Evolutionary conservation across 805 yeast species (phyloP).

Genomic region (Yamadazyma sp.): DNA sequence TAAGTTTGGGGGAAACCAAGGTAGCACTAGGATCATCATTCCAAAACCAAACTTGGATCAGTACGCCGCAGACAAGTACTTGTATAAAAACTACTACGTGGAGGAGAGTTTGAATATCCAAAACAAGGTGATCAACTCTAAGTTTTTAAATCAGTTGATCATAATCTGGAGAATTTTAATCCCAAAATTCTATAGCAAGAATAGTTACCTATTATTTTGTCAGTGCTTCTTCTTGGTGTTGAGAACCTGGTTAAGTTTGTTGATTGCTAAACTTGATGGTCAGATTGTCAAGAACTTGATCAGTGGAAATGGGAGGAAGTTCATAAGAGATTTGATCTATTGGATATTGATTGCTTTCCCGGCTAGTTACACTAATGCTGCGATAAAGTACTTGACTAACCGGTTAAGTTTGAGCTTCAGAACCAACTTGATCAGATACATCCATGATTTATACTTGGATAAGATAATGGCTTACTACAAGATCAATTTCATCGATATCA

Average conservation of each 20-base stretch:
- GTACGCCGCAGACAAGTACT: constrained; percentile 56
- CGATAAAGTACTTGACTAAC: constrained; percentile 77
- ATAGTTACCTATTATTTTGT: constrained; percentile 60
- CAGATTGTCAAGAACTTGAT: constrained; percentile 87
- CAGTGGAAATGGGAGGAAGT: constrained; percentile 73
- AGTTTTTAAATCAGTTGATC: constrained; percentile 67
- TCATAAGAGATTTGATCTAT: constrained; percentile 71
- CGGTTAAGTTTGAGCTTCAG: constrained; percentile 80
- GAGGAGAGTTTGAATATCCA: constrained; percentile 31
- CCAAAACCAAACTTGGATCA: constrained; percentile 49
- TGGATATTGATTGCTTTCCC: constrained; percentile 93
- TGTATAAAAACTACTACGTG: constrained; percentile 47
- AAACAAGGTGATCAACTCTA: constrained; percentile 48
- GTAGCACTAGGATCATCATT: constrained; percentile 41
- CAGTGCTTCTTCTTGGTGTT: constrained; percentile 75
- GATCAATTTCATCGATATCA: constrained; percentile 42
- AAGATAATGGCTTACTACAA: constrained; percentile 81
- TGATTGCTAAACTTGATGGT: constrained; percentile 89
- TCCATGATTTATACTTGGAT: constrained; percentile 88
- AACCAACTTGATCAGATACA: constrained; percentile 76
- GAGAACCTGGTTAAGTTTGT: constrained; percentile 82
- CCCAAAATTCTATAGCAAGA: constrained; percentile 70
- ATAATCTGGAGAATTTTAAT: constrained; percentile 78
- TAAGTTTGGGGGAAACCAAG: constrained; percentile 28
- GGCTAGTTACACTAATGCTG: constrained; percentile 88